A percentile compares a stretch with the other conserved stretches of the same genome.
Evolutionary conservation across 202 grass and related monocot species (phyloP).

Genomic region (Sporobolus alterniflorus): DNA sequence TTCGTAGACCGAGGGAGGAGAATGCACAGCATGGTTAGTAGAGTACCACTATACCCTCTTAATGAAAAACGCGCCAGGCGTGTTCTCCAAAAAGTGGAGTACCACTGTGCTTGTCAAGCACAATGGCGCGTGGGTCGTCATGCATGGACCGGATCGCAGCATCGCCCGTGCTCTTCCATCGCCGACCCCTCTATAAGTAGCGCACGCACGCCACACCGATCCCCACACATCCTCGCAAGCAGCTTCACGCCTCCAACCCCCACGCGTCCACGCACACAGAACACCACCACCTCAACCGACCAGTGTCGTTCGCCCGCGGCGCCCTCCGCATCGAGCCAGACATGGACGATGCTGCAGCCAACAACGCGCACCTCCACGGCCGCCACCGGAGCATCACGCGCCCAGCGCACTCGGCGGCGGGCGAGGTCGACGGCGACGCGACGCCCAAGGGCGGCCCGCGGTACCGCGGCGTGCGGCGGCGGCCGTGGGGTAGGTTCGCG

Average conservation of each 20-base stretch:
- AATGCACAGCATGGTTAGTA: too few relatives aligned
- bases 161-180: neutral
- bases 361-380: constrained; percentile 28
- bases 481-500: constrained; percentile 55
- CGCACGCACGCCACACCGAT: neutral
- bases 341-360: constrained; percentile 48
- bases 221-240: neutral
- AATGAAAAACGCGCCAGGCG: too few relatives aligned
- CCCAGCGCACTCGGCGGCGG: neutral
- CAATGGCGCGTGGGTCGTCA: too few relatives aligned
- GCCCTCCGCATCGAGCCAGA: neutral
- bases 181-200: constrained; percentile 32
- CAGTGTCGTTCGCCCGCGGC: neutral
- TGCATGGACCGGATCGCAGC: neutral
- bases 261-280: neutral
- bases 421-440: neutral
- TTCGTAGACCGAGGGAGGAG: too few relatives aligned
- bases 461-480: constrained; percentile 89
- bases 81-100: too few relatives aligned
- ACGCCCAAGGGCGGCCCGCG: constrained; percentile 25
- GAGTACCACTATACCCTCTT: too few relatives aligned
- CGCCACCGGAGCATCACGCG: constrained; percentile 39
- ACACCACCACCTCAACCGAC: neutral
- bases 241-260: neutral
- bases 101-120: neutral